Evolutionary conservation across 805 yeast genomes (phyloP), one percentile per base, ranked within the genome.

Genomic region (Metschnikowia colocasiae): DNA sequence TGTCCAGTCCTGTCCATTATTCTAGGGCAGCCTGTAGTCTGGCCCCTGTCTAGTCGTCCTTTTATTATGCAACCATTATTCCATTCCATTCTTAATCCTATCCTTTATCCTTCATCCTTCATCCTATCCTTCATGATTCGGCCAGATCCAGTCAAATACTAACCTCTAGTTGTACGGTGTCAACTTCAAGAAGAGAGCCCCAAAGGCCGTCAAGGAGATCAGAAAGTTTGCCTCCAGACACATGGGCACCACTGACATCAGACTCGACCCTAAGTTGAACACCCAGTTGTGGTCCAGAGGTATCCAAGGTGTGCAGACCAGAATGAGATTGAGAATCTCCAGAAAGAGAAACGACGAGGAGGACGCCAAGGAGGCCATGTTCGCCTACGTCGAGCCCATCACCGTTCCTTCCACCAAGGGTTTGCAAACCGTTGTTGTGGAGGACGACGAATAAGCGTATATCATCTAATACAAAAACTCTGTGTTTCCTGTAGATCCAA

Each of bases 331-430:
- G 75, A 91, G 97, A 82, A 91, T 94, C 80, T 90, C 98, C 59
- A 87, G 96, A 85, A 94, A 86, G 91, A 89, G 98, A 83, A 94
- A 94, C 83, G 97, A 94, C 78, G 99, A 94, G 82, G 99, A 94
- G 83, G 92, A 89, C 74, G 97, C 99, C 70, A 86, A 85, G 84
- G 91, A 89, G 81, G 89, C 91, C 76, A 84, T 94, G 76, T 94
- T 88, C 83, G 90, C 98, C 63, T 91, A 81, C 78, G 99, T 94
- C 70, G 98, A 94, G 83, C 92, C 95, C 70, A 96, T 94, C 73
- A 77, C 79, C 69, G 97, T 94, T 68, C 86, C 97, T 71, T 73
- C 95, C 60, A 83, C 88, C 78, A 94, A 94, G 85, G 97, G 97
- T 80, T 87, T 94, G 77, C 85, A 90, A 79, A 94, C 99, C 78